Percentiles rank a stretch among this genome's conserved stretches.
Evolutionary conservation across 2,329 filamentous ascomycete species (phyloP).

Genomic region (Incumbomyces lentus): DNA sequence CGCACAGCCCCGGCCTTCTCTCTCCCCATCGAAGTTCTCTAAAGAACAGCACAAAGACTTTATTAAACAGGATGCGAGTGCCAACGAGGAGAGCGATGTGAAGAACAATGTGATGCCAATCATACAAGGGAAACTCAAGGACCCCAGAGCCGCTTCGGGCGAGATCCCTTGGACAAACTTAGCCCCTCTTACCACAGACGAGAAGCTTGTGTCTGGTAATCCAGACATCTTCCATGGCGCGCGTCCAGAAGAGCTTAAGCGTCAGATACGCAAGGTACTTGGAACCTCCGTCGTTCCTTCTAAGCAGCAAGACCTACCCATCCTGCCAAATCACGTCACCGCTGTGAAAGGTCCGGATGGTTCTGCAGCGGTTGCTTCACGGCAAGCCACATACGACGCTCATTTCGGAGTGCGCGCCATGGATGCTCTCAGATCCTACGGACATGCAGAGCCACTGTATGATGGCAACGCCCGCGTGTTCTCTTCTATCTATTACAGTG

Average conservation of each 20-base stretch:
- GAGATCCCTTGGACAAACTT: constrained; percentile 29
- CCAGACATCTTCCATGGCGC: constrained; percentile 27
- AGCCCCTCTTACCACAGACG: constrained; percentile 23
- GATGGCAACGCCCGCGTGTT: constrained; percentile 33
- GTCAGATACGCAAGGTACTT: constrained; percentile 21
- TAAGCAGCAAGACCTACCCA: constrained; percentile 23
- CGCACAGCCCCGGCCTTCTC: constrained; percentile 4
- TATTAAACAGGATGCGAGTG: background rate
- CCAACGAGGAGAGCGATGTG: constrained; percentile 27
- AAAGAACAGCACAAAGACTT: constrained; percentile 7
- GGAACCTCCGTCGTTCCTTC: constrained; percentile 25
- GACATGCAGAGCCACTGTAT: constrained; percentile 24
- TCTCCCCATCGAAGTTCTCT: constrained; percentile 7
- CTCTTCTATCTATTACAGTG: constrained; percentile 30
- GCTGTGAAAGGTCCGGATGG: constrained; percentile 31
- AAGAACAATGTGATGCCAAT: constrained; percentile 25
- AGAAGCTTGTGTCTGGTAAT: constrained; percentile 20
- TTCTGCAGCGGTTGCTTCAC: constrained; percentile 22
- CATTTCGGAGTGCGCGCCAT: constrained; percentile 25
- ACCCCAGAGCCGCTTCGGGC: constrained; percentile 18
- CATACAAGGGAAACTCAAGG: constrained; percentile 7
- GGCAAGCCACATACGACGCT: constrained; percentile 31
- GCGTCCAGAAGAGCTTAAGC: constrained; percentile 23
- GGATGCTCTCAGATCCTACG: constrained; percentile 26
- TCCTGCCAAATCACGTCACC: constrained; percentile 35